phyloP scores from a whole-genome alignment of 108 stramenopile species.

The Pinguiococcus pyrenoidosus region DNA sequence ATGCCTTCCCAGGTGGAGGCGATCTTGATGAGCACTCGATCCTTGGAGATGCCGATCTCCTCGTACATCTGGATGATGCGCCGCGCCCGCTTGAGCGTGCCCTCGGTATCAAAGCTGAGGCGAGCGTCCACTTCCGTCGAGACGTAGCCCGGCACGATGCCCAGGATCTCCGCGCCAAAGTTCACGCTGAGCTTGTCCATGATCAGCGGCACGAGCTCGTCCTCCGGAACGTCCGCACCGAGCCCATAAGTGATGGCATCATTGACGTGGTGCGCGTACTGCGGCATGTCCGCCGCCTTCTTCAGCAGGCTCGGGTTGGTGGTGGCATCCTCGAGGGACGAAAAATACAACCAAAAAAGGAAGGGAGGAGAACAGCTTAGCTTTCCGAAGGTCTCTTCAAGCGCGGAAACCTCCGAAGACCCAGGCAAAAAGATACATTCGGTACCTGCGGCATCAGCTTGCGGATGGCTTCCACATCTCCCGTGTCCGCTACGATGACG shows the following conservation, averaged over 20 bases:
- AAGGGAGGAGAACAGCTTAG: too few species aligned
- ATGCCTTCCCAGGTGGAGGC: slow-evolving; percentile 98
- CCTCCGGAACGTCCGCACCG: neutral
- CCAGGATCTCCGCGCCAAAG: slow-evolving; percentile 67
- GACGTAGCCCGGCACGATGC: slow-evolving; percentile 73
- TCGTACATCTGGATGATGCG: slow-evolving; percentile 81
- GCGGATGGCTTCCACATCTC: slow-evolving; percentile 74
- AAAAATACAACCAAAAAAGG: too few species aligned
- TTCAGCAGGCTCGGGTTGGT: slow-evolving; percentile 91
- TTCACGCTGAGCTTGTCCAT: slow-evolving; percentile 89
- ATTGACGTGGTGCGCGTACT: slow-evolving; percentile 43
- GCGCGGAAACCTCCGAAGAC: too few species aligned
- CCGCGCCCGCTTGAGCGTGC: slow-evolving; percentile 58
- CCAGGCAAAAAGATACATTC: too few species aligned
- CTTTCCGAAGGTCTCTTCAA: too few species aligned
- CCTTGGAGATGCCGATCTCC: slow-evolving; percentile 47
- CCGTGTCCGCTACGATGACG: slow-evolving; percentile 54
- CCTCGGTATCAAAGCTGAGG: slow-evolving; percentile 76
- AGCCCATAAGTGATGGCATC: slow-evolving; percentile 62
- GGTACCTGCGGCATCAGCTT: slow-evolving; percentile 65
- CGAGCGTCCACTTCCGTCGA: slow-evolving; percentile 95
- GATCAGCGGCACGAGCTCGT: slow-evolving; percentile 40
- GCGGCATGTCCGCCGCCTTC: slow-evolving; percentile 59
- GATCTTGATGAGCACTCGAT: slow-evolving; percentile 85
- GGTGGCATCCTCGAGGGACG: slow-evolving; percentile 92